Evolutionary conservation across 371 early-diverging fungal genomes (phyloP), one percentile per base, ranked within the genome.

Genomic region (Mucor indicus): DNA sequence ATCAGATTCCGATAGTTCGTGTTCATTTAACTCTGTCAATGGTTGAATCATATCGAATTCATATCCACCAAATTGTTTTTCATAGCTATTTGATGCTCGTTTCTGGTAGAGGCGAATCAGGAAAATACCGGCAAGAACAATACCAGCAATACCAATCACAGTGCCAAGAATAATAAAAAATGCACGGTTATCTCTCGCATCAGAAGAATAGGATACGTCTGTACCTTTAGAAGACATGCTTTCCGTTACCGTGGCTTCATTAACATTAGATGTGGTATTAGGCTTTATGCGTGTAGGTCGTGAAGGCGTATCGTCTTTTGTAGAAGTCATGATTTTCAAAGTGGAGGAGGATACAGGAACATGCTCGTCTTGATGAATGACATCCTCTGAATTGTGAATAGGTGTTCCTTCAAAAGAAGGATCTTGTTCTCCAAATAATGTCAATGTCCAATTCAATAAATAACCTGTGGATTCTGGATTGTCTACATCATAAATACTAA

Each of bases 391-490:
- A 3, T 42, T 30, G 16, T 71, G 60, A 3, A 60, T 48, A 22
- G 67, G 69, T 9, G 57, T 64, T 5, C 62, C 68, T 21, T 41
- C 43, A 19, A 67, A 62, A 5, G 46, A 51, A 16, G 71, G 62
- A 45, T 67, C 62, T 29, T 48, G 39, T 48, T 85, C 84, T 29
- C 91, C 91, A 69, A 64, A 89, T 21, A 91, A 64, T 11, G 78
- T 79, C 44, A 92, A 67, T 12, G 65, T 77, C 83, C 85, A 88
- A 44, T 80, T 70, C n/a, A 80, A 39, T 37, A 87, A 53, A 15
- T 44, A 60, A 2, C 84, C 84, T 0, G 40, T 66, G 9, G 44
- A 37, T 1, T 67, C 48, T 3, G 79, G 70, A 42, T 74, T 72
- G 23, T 39, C 62, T 12, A 62, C 65, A 53, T 83, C 83, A 30